These are phyloP conservation scores for Pseudohyphozyma bogoriensis DNA, from an alignment of 768 basidiomycete genomes.

Conservation along the genomic window DNA sequence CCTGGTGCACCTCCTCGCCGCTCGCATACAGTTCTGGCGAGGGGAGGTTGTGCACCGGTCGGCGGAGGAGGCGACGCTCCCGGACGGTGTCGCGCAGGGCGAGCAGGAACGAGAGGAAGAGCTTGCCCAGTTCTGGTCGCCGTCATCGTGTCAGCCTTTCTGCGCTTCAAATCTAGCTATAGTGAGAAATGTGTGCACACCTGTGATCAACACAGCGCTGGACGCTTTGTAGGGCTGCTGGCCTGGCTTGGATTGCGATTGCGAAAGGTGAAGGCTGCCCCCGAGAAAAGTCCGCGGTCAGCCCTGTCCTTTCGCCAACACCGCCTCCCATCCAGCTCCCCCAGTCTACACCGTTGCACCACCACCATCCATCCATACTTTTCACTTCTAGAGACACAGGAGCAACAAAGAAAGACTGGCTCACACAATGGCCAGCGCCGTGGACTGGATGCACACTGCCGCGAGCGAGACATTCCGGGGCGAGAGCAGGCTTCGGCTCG, in stretches of 20 bases:
- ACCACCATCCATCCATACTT: too few species aligned
- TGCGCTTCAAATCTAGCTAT: neutral
- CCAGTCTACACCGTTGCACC: too few species aligned
- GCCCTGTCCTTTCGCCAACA: neutral
- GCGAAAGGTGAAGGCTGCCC: constrained; percentile 19
- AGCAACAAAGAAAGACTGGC: neutral
- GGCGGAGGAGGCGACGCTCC: constrained; percentile 16
- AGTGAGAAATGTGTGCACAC: neutral
- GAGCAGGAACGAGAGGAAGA: constrained; percentile 29
- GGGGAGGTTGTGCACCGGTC: constrained; percentile 16
- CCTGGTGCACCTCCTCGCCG: neutral
- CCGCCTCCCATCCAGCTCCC: too few species aligned
- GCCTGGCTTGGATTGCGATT: constrained; percentile 17
- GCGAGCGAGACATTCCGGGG: constrained; percentile 6
- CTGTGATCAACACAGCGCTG: constrained; percentile 30
- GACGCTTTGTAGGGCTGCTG: constrained; percentile 30
- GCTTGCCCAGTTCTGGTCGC: constrained; percentile 30
- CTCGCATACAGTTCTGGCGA: constrained; percentile 16
- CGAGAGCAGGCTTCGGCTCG: too few species aligned
- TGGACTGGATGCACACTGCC: constrained; percentile 30
- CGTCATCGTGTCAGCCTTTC: neutral
- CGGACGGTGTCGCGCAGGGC: constrained; percentile 24
- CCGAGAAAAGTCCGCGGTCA: neutral
- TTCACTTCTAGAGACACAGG: too few species aligned
- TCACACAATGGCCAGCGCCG: constrained; percentile 28